Conservation (phyloP, 805 yeast genomes). For the Ogataea pilisensis region DNA sequence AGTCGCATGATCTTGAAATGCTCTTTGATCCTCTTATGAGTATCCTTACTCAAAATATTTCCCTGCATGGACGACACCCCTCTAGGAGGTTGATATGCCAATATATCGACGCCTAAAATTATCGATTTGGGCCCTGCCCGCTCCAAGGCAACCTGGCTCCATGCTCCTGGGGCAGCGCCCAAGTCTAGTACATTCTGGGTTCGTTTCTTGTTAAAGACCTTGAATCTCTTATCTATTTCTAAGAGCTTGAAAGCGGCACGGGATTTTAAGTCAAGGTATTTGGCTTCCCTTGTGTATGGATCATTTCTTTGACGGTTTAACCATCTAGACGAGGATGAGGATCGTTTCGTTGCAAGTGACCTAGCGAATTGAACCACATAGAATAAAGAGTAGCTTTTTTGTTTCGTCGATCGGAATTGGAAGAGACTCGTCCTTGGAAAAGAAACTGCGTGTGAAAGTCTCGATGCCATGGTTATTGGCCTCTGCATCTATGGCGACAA, state of each 20-base stretch:
- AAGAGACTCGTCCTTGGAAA: too few species aligned
- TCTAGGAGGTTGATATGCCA: conserved; percentile 71
- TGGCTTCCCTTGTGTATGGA: conserved; percentile 62
- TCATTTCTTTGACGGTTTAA: conserved; percentile 65
- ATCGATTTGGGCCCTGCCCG: conserved; percentile 46
- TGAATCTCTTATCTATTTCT: conserved; percentile 65
- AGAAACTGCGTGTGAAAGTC: too few species aligned
- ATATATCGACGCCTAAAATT: conserved; percentile 77
- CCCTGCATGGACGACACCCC: conserved; percentile 86
- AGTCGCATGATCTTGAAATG: conserved; percentile 38
- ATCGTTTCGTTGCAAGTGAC: conserved; percentile 21
- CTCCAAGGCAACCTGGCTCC: conserved; percentile 81
- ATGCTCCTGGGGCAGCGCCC: conserved; percentile 93
- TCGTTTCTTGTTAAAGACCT: conserved; percentile 39
- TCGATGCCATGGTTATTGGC: too few species aligned
- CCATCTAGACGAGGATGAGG: conserved; percentile 69
- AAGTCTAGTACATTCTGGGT: conserved; percentile 61
- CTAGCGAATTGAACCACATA: neutral
- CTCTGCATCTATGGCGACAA: too few species aligned
- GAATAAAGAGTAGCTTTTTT: too few species aligned
- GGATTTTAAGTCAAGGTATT: conserved; percentile 58
- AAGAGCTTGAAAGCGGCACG: conserved; percentile 88
- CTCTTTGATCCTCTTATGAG: conserved; percentile 53
- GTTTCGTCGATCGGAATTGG: too few species aligned
- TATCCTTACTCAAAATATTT: conserved; percentile 64